Percentiles rank a stretch among this genome's conserved stretches.
Evolutionary conservation across 306 rosid genomes (phyloP).

Genomic region (Castanea mollissima): DNA sequence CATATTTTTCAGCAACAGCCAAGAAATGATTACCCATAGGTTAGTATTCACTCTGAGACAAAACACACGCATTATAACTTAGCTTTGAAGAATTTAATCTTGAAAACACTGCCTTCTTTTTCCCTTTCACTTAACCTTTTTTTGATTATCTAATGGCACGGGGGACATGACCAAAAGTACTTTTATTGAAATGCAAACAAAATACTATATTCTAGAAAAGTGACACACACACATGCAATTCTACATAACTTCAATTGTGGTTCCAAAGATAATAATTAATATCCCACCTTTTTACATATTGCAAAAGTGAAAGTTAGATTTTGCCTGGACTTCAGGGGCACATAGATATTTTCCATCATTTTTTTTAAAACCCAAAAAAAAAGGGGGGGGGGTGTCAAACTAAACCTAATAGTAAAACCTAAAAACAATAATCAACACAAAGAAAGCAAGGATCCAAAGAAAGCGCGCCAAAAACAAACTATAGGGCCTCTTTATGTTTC

Average conservation of each 20-base stretch:
- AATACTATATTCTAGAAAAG: background rate
- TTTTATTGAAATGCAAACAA: background rate
- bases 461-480: constrained; percentile 35
- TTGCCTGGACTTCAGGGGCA: background rate
- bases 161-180: too few relatives aligned
- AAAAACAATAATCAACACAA: background rate
- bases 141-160: too few relatives aligned
- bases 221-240: background rate
- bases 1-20: too few relatives aligned
- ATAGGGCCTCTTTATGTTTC: constrained; percentile 4
- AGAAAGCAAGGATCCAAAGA: background rate
- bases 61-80: too few relatives aligned
- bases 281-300: background rate
- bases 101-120: too few relatives aligned
- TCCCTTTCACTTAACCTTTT: too few relatives aligned
- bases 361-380: background rate
- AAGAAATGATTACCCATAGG: too few relatives aligned
- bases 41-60: too few relatives aligned
- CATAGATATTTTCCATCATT: background rate
- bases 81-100: too few relatives aligned
- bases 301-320: background rate
- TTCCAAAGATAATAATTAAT: background rate
- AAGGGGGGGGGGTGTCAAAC: background rate
- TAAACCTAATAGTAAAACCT: background rate
- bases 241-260: background rate